Percentiles rank a stretch among this genome's conserved stretches.
Conservation (phyloP, 1,284 basidiomycete species). For the Phellinidium pouzarii region DNA sequence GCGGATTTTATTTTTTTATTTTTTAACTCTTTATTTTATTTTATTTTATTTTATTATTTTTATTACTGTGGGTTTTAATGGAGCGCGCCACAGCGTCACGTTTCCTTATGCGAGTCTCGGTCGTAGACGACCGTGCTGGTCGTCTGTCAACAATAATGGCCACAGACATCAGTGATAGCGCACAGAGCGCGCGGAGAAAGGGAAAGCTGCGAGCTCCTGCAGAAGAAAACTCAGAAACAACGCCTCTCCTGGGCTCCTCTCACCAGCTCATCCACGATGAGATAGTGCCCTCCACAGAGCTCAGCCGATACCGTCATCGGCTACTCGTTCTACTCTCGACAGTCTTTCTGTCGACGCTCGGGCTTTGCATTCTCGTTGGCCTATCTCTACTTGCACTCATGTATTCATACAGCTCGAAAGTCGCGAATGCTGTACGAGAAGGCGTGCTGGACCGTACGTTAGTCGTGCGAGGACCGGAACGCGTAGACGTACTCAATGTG, state of each 20-base stretch:
- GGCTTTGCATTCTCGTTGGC: constrained; percentile 36
- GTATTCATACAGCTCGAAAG: constrained; percentile 56
- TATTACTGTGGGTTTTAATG: no score
- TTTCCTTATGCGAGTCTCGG: no score
- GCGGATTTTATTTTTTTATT: no score
- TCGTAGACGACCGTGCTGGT: no score
- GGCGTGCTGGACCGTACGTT: constrained; percentile 51
- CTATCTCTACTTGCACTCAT: constrained; percentile 42
- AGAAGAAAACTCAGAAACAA: constrained; percentile 27
- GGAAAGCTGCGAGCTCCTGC: constrained; percentile 27
- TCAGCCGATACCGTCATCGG: constrained; percentile 19
- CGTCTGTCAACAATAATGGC: neutral
- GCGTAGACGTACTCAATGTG: constrained; percentile 53
- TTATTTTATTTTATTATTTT: no score
- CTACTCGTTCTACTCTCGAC: constrained; percentile 24
- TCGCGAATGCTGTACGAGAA: constrained; percentile 47
- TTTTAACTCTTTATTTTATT: no score
- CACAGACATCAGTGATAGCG: neutral
- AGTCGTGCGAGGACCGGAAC: constrained; percentile 51
- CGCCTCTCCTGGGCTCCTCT: constrained; percentile 26
- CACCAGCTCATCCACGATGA: constrained; percentile 10
- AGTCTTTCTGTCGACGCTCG: constrained; percentile 31
- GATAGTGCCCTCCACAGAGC: constrained; percentile 17
- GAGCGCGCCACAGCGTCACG: no score
- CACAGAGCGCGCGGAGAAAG: constrained; percentile 20